phyloP scores from a whole-genome alignment of 768 basidiomycete species.

The Gelatoporia subvermispora region DNA sequence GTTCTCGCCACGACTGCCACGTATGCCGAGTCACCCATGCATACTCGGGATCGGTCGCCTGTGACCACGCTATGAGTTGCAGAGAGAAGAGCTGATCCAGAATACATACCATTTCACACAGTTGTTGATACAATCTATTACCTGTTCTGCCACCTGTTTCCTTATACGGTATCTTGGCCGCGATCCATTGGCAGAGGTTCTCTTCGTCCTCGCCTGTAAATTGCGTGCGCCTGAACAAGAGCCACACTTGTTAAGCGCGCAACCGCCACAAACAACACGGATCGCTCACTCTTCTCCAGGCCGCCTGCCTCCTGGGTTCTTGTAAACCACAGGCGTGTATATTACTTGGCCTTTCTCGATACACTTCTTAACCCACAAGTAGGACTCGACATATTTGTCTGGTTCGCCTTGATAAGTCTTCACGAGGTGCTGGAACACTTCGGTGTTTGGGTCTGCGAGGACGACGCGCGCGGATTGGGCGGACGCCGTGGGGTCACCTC shows the following conservation, averaged over 20 bases:
- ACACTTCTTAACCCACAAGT: conserved; percentile 81
- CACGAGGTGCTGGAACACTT: conserved; percentile 68
- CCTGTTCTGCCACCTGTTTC: conserved; percentile 79
- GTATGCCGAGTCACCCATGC: conserved; percentile 79
- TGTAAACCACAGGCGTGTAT: conserved; percentile 75
- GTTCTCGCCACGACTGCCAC: conserved; percentile 87
- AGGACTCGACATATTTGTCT: conserved; percentile 75
- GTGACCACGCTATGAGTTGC: background rate
- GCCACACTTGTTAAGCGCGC: background rate
- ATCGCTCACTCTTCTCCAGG: conserved; percentile 71
- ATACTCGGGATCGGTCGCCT: conserved; percentile 69
- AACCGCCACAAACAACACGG: background rate
- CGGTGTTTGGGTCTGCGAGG: conserved; percentile 75
- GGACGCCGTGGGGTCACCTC: conserved; percentile 70
- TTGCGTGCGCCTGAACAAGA: conserved; percentile 56
- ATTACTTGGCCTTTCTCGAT: conserved; percentile 60
- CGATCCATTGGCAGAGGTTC: conserved; percentile 73
- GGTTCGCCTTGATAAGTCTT: conserved; percentile 65
- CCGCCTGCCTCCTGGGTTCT: conserved; percentile 77
- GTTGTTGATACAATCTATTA: conserved; percentile 77
- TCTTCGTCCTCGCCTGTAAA: conserved; percentile 77
- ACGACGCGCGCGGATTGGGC: conserved; percentile 71
- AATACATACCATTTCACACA: conserved; percentile 61
- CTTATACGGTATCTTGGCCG: conserved; percentile 78
- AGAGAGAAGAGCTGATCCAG: background rate